A percentile compares a stretch with the other conserved stretches of the same genome.
phyloP scores from a whole-genome alignment of 2,329 filamentous ascomycete species.

The Phaeophleospora eucalypticola region DNA sequence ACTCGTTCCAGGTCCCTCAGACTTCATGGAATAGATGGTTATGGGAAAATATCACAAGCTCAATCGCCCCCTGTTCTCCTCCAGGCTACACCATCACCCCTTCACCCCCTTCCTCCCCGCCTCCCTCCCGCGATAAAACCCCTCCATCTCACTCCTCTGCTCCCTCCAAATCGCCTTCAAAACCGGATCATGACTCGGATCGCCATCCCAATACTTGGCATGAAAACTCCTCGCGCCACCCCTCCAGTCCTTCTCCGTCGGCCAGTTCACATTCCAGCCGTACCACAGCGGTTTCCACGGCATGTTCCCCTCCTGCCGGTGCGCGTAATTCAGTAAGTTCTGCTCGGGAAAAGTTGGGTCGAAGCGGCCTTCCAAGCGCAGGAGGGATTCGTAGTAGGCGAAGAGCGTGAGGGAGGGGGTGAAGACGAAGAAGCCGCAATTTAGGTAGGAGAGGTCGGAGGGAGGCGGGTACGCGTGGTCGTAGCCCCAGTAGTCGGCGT shows the following conservation, averaged over 20 bases:
- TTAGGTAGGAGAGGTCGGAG: conserved; percentile 29
- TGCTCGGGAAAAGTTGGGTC: conserved; percentile 35
- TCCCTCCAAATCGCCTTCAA: conserved; percentile 35
- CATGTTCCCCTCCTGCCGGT: conserved; percentile 38
- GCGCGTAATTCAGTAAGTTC: conserved; percentile 40
- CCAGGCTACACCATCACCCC: not conserved
- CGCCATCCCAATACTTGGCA: conserved; percentile 40
- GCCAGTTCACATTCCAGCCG: conserved; percentile 40
- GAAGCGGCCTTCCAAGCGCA: conserved; percentile 32
- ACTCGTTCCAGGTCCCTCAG: too few species aligned
- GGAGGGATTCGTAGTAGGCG: conserved; percentile 36
- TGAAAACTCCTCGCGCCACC: conserved; percentile 36
- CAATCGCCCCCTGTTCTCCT: too few species aligned
- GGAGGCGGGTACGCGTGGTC: conserved; percentile 32
- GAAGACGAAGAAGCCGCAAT: conserved; percentile 39
- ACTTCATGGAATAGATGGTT: too few species aligned
- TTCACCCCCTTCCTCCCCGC: not conserved
- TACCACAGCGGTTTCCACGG: conserved; percentile 38
- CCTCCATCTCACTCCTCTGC: conserved; percentile 36
- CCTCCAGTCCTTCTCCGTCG: conserved; percentile 35
- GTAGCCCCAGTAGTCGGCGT: conserved; percentile 31
- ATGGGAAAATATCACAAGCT: too few species aligned
- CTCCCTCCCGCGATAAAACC: conserved; percentile 32
- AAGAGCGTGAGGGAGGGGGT: conserved; percentile 32
- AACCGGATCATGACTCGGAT: conserved; percentile 32